Evolutionary conservation across 2,329 filamentous ascomycete genomes (phyloP).

Genomic region (Alternaria atra): DNA sequence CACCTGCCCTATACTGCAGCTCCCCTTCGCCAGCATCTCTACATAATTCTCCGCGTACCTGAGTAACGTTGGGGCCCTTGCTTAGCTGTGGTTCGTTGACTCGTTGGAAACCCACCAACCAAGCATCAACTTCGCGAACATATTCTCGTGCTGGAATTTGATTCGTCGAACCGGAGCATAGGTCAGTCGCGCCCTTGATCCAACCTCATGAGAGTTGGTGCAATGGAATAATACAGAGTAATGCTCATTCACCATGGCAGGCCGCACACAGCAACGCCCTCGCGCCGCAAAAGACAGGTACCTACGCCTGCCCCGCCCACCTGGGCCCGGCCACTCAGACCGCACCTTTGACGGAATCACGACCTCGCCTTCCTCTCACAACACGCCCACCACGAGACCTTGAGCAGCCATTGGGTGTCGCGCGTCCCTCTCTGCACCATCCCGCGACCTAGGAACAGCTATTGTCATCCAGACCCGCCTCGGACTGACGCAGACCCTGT

Average conservation of each 20-base stretch:
- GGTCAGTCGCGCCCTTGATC: conserved; percentile 20
- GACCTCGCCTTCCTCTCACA: conserved; percentile 41
- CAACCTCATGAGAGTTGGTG: conserved; percentile 14
- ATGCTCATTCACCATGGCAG: conserved; percentile 25
- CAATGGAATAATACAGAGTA: conserved; percentile 7
- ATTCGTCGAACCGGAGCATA: conserved; percentile 24
- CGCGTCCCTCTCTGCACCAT: conserved; percentile 29
- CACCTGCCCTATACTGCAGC: conserved; percentile 5
- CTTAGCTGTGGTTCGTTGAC: conserved; percentile 28
- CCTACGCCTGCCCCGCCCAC: conserved; percentile 32
- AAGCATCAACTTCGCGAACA: conserved; percentile 22
- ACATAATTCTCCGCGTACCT: conserved; percentile 15
- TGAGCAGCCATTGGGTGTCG: conserved; percentile 39
- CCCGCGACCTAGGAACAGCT: conserved; percentile 20
- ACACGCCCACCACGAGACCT: conserved; percentile 32
- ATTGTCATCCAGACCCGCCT: conserved; percentile 17
- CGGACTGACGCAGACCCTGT: conserved; percentile 36
- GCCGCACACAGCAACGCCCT: conserved; percentile 16
- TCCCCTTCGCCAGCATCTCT: background rate
- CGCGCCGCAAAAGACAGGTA: conserved; percentile 11
- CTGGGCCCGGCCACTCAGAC: conserved; percentile 43
- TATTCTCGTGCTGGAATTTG: conserved; percentile 23
- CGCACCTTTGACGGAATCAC: conserved; percentile 46
- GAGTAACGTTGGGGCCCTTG: conserved; percentile 27
- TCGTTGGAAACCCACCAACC: conserved; percentile 30